Evolutionary conservation across 169 alveolate genomes (phyloP).

Genomic region (Plasmodium sp.): DNA sequence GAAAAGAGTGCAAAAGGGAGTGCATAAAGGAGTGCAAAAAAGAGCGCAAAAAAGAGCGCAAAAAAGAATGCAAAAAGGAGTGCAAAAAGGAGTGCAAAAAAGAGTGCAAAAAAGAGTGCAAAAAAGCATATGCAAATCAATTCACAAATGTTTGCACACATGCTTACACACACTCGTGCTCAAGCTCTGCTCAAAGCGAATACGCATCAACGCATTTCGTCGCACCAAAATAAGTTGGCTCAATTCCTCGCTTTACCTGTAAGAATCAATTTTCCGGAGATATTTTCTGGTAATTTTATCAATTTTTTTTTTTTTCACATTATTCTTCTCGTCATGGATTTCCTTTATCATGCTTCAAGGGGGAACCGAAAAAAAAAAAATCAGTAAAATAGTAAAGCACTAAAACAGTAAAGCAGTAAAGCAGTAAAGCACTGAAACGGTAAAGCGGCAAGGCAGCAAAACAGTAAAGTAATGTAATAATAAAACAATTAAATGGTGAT

Average conservation of each 20-base stretch:
- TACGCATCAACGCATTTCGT: not conserved
- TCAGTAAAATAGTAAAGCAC: not conserved
- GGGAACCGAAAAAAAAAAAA: not conserved
- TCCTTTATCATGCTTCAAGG: slow-evolving; percentile 51
- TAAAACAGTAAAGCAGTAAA: too few species aligned
- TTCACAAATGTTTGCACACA: not conserved
- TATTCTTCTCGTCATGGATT: slow-evolving; percentile 37
- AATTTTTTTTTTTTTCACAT: slow-evolving; percentile 53
- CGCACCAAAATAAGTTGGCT: not conserved
- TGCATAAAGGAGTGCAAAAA: not conserved
- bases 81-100: not conserved
- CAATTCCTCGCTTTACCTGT: slow-evolving; percentile 33
- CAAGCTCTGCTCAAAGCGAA: not conserved
- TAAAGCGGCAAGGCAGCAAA: not conserved
- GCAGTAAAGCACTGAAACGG: too few species aligned
- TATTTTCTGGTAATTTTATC: slow-evolving; percentile 70
- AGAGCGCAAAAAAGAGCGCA: not conserved
- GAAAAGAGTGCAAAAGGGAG: not conserved
- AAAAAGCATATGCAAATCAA: not conserved
- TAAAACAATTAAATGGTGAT: not conserved
- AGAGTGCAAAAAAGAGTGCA: not conserved
- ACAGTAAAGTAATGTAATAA: not conserved
- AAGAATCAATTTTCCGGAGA: slow-evolving; percentile 59
- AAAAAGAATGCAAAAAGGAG: not conserved
- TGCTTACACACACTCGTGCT: not conserved